Conservation (phyloP, 2,329 filamentous ascomycete genomes). For the Alternaria viburni region DNA sequence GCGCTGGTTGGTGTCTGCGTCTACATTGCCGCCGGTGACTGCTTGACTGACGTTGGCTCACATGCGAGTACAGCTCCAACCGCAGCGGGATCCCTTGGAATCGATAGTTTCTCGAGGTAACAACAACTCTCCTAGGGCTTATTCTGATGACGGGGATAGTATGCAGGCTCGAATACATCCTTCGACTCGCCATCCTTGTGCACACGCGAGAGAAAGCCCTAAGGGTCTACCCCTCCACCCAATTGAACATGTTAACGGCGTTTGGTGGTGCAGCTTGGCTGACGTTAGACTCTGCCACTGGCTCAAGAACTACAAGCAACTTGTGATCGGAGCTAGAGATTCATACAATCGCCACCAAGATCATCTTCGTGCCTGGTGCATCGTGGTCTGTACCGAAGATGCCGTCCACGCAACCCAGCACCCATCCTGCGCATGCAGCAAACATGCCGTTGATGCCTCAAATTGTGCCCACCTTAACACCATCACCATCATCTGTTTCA, state of each 20-base stretch:
- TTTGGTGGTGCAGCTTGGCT: slow-evolving; percentile 23
- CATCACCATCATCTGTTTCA: slow-evolving; percentile 18
- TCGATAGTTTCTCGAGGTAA: neutral
- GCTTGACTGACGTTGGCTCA: slow-evolving; percentile 7
- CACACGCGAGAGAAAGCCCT: slow-evolving; percentile 29
- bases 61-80: slow-evolving; percentile 1
- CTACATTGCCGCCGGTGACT: slow-evolving; percentile 15
- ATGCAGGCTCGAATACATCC: neutral
- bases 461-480: slow-evolving; percentile 3
- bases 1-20: slow-evolving; percentile 21
- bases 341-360: slow-evolving; percentile 8
- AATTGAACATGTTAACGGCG: slow-evolving; percentile 12
- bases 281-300: slow-evolving; percentile 34
- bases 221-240: slow-evolving; percentile 8
- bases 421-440: slow-evolving; percentile 4
- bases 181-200: slow-evolving; percentile 22
- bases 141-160: neutral
- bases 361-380: slow-evolving; percentile 4
- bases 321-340: neutral
- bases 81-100: neutral
- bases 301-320: slow-evolving; percentile 4
- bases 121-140: neutral
- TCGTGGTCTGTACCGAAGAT: slow-evolving; percentile 9
- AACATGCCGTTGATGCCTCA: slow-evolving; percentile 14
- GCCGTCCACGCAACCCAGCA: neutral